A percentile compares a stretch with the other conserved stretches of the same genome.
Conservation (phyloP, 2,329 filamentous ascomycete species). For the Rosellinia necatrix region DNA sequence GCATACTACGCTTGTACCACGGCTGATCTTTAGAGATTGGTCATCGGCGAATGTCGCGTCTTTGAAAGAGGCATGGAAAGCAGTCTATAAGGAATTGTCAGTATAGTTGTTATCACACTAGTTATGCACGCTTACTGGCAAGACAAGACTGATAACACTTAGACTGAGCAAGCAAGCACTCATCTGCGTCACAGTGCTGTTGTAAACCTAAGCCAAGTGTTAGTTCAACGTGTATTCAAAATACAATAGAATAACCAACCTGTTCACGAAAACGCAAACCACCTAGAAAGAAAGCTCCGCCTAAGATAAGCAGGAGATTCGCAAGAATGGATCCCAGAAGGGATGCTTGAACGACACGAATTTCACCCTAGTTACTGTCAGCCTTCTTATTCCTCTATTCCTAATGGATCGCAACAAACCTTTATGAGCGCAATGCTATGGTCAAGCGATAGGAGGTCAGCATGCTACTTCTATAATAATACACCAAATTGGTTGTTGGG, state of each 20-base stretch:
- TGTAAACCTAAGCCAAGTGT: constrained; percentile 72
- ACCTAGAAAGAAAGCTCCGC: constrained; percentile 88
- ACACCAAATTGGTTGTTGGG: neutral
- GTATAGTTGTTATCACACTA: neutral
- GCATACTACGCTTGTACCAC: constrained; percentile 82
- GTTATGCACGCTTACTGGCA: constrained; percentile 64
- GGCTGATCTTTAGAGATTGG: constrained; percentile 81
- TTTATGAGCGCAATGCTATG: constrained; percentile 76
- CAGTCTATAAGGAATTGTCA: constrained; percentile 67
- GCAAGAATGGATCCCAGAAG: constrained; percentile 87
- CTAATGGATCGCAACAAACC: constrained; percentile 43
- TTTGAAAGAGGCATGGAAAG: constrained; percentile 87
- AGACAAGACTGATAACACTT: constrained; percentile 84
- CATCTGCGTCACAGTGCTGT: constrained; percentile 95
- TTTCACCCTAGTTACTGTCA: constrained; percentile 64
- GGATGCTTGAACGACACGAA: constrained; percentile 89
- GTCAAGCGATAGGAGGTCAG: constrained; percentile 32
- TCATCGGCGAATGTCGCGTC: constrained; percentile 65
- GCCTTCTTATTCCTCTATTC: constrained; percentile 5
- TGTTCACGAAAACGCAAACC: constrained; percentile 88
- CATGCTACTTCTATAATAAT: constrained; percentile 26
- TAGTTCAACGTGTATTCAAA: neutral
- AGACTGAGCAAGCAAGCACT: constrained; percentile 89
- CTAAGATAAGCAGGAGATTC: constrained; percentile 85
- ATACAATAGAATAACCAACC: constrained; percentile 45